These are phyloP conservation scores for Pseudomonodictys pantanalensis DNA, from an alignment of 495 filamentous ascomycete species.

Conservation along the genomic window DNA sequence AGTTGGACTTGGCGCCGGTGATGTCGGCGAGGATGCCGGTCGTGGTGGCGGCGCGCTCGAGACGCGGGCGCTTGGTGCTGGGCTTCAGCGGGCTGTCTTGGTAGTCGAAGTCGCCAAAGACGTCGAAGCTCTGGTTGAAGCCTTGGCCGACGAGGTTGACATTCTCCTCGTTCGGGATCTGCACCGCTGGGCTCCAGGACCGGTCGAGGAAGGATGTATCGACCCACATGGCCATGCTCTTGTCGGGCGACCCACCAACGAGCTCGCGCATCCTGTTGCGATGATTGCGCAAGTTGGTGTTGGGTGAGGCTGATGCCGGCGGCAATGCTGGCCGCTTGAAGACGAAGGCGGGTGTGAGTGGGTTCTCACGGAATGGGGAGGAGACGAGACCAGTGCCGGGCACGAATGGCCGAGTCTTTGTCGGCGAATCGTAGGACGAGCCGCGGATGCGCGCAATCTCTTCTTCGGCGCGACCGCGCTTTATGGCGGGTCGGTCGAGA, in stretches of 20 bases:
- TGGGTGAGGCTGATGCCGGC: slow-evolving; percentile 85
- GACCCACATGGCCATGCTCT: slow-evolving; percentile 61
- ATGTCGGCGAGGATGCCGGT: slow-evolving; percentile 64
- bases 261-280: slow-evolving; percentile 81
- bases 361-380: slow-evolving; percentile 59
- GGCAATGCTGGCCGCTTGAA: slow-evolving; percentile 79
- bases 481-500: slow-evolving; percentile 71
- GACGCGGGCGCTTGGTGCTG: slow-evolving; percentile 60
- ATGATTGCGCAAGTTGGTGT: slow-evolving; percentile 90
- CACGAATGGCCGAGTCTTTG: slow-evolving; percentile 53
- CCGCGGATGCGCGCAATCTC: slow-evolving; percentile 92
- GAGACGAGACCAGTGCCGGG: slow-evolving; percentile 48
- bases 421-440: slow-evolving; percentile 90
- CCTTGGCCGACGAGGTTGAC: slow-evolving; percentile 45
- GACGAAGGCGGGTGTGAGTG: slow-evolving; percentile 78
- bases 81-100: slow-evolving; percentile 74
- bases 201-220: slow-evolving; percentile 48
- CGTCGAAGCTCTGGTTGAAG: slow-evolving; percentile 58
- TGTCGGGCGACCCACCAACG: slow-evolving; percentile 76
- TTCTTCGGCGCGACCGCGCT: slow-evolving; percentile 87
- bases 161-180: slow-evolving; percentile 47
- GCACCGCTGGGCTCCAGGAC: slow-evolving; percentile 78
- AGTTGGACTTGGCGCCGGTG: slow-evolving; percentile 44
- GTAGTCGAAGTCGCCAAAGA: slow-evolving; percentile 67
- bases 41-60: slow-evolving; percentile 57